A percentile compares a stretch with the other conserved stretches of the same genome.
phyloP scores from a whole-genome alignment of 257 asterid genomes.

The Primulina huaijiensis region DNA sequence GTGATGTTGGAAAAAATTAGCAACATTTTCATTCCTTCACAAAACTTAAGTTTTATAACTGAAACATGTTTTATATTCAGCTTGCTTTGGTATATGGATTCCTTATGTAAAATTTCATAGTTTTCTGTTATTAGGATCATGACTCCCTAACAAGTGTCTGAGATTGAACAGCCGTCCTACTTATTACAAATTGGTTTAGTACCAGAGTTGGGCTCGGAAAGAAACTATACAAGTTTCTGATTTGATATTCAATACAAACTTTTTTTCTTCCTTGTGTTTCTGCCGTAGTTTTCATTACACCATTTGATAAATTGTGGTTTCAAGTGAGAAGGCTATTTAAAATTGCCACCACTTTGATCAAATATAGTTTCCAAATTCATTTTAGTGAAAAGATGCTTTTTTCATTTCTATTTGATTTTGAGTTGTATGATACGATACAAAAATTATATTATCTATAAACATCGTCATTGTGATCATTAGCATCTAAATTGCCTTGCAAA shows the following conservation, averaged over 20 bases:
- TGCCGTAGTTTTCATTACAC: not conserved
- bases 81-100: slow-evolving; percentile 4
- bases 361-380: not conserved
- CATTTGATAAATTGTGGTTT: not conserved
- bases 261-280: not conserved
- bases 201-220: not conserved
- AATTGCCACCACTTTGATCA: not conserved
- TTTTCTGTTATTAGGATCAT: not conserved
- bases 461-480: not conserved
- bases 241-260: not conserved
- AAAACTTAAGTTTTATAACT: not conserved
- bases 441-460: not conserved
- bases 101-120: not conserved
- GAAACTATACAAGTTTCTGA: slow-evolving; percentile 5
- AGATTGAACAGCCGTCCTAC: not conserved
- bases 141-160: not conserved
- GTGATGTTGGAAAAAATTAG: slow-evolving; percentile 32
- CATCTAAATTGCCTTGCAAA: not conserved
- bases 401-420: not conserved
- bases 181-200: not conserved
- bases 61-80: not conserved
- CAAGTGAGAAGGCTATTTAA: not conserved
- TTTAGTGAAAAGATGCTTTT: not conserved
- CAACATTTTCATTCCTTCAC: slow-evolving; percentile 9
- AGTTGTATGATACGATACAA: not conserved